These are phyloP conservation scores for Cinchona pubescens DNA, from an alignment of 257 asterid species.

Conservation along the genomic window DNA sequence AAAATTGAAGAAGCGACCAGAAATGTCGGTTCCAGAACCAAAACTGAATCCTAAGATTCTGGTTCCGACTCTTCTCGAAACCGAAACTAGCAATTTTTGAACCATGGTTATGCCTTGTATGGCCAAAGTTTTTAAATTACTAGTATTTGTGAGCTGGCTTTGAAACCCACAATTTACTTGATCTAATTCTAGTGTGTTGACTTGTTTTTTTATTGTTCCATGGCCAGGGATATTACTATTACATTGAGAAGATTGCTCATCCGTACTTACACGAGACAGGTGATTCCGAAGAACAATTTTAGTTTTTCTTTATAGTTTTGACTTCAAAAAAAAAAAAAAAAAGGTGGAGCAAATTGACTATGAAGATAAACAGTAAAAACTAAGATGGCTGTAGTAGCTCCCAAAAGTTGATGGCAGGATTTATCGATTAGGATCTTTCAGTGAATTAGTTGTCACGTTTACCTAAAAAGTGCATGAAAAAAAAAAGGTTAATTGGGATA, in stretches of 20 bases:
- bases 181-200: neutral
- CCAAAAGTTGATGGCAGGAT: constrained; percentile 20
- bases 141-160: neutral
- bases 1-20: too few species aligned
- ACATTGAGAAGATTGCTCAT: constrained; percentile 33
- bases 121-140: neutral
- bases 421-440: constrained; percentile 13
- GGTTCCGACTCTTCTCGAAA: too few species aligned
- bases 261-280: neutral
- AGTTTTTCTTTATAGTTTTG: too few species aligned
- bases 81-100: too few species aligned
- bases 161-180: neutral
- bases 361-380: neutral
- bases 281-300: constrained; percentile 21
- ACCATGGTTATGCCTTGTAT: too few species aligned
- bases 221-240: constrained; percentile 25
- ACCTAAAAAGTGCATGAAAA: constrained; percentile 24
- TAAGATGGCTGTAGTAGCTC: neutral
- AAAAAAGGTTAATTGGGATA: too few species aligned
- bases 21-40: too few species aligned
- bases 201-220: constrained; percentile 7
- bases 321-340: neutral
- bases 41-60: too few species aligned
- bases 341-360: neutral
- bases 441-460: constrained; percentile 38